Percentiles rank a stretch among this genome's conserved stretches.
phyloP scores from a whole-genome alignment of 805 yeast genomes.

The Schwanniomyces vanrijiae region DNA sequence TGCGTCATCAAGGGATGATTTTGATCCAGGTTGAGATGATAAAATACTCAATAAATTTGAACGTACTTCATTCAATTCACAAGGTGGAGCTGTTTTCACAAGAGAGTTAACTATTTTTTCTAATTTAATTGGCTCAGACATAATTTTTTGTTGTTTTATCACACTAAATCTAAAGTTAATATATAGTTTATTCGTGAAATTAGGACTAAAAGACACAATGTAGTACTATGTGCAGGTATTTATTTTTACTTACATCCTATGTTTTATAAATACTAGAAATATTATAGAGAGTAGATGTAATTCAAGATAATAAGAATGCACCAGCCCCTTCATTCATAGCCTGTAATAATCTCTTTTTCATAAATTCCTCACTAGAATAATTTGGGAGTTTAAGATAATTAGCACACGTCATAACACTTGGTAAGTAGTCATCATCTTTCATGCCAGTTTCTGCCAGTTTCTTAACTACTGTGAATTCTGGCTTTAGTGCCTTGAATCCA shows the following conservation, averaged over 20 bases:
- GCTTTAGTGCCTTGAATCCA: slow-evolving; percentile 80
- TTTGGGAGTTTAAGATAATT: slow-evolving; percentile 89
- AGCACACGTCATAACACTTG: slow-evolving; percentile 98
- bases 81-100: slow-evolving; percentile 38
- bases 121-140: slow-evolving; percentile 23
- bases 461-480: slow-evolving; percentile 83
- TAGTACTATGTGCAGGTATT: neutral
- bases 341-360: slow-evolving; percentile 57
- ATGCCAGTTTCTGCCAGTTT: slow-evolving; percentile 74
- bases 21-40: slow-evolving; percentile 13
- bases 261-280: too few relatives aligned
- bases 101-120: slow-evolving; percentile 27
- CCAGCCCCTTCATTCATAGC: slow-evolving; percentile 90
- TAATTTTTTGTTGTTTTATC: neutral
- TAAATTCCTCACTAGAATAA: slow-evolving; percentile 61
- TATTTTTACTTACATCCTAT: neutral
- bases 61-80: slow-evolving; percentile 32
- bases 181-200: too few relatives aligned
- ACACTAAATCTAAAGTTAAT: too few relatives aligned
- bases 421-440: slow-evolving; percentile 75
- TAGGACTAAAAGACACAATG: too few relatives aligned
- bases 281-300: neutral
- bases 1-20: slow-evolving; percentile 23
- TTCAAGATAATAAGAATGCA: slow-evolving; percentile 69
- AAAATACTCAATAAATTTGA: slow-evolving; percentile 25